Base-by-base conservation (phyloP, 2,329 filamentous ascomycete species). In the Penicillium sp. region DNA sequence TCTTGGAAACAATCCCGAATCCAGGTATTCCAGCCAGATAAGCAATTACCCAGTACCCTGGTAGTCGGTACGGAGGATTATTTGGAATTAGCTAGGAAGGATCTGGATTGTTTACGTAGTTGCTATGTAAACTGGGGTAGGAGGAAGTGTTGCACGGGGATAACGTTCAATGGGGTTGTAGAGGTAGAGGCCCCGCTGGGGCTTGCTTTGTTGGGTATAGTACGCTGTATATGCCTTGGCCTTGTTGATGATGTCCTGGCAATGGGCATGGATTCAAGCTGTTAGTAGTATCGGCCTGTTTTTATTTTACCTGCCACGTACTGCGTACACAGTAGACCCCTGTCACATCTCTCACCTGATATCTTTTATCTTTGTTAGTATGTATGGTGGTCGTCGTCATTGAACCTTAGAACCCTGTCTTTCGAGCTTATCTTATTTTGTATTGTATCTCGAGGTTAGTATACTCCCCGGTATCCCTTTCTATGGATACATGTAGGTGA, bases 21-120 rank as follows among this genome's bases (percentile, higher is more conserved):
- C 41, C 46, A 49, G 28, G 28, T 29, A 31, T 16, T 36, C 33
- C 25, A 4, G 45, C 14, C 25, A 22, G 33, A 44, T 44, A 37
- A 48, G 18, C 33, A 29, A 48, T 16, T 48, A 22, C 45, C 45
- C 39, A 35, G 13, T 1, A 27, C 13, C 39, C 46, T n/a, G 46
- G 40, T 49, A 31, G 25, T 10, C 41, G 39, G 39, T 16, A 35
- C 31, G 29, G 29, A n/a, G n/a, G 6, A 41, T 42, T 36, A 4
- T 35, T 14, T 41, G 37, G 30, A 19, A 30, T n/a, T n/a, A n/a
- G 19, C n/a, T n/a, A n/a, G n/a, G n/a, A n/a, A n/a, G n/a, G n/a
- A 31, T 35, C 14, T 18, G n/a, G 25, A n/a, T 31, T 31, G 29
- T 31, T 11, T 31, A 31, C 29, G 29, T 25, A 25, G 29, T 31